phyloP scores from a whole-genome alignment of 2,329 filamentous ascomycete genomes.

The Diaporthe ampelina region DNA sequence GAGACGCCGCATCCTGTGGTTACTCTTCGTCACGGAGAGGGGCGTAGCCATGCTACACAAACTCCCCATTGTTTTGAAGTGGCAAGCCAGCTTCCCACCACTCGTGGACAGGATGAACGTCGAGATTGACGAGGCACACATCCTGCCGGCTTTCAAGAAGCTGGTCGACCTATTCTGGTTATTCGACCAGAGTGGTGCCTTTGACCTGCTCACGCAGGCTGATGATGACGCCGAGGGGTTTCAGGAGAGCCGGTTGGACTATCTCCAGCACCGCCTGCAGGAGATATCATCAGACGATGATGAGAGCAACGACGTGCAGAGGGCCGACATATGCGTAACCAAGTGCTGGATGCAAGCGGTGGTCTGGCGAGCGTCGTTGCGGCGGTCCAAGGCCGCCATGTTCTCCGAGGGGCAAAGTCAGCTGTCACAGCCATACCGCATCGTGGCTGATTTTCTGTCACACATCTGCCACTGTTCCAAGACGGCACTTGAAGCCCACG shows the following conservation, averaged over 20 bases:
- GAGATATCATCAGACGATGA: conserved; percentile 55
- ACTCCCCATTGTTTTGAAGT: conserved; percentile 60
- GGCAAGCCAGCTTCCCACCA: conserved; percentile 54
- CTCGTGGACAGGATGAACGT: conserved; percentile 49
- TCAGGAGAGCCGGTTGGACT: conserved; percentile 51
- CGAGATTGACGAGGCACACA: conserved; percentile 56
- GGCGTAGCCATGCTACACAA: conserved; percentile 66
- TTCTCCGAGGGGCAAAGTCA: conserved; percentile 44
- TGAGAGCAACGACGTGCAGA: conserved; percentile 62
- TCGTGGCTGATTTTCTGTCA: conserved; percentile 61
- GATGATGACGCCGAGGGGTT: conserved; percentile 49
- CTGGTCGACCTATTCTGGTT: conserved; percentile 64
- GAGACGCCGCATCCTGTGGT: conserved; percentile 60
- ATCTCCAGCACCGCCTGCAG: conserved; percentile 58
- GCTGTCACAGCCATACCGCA: conserved; percentile 56
- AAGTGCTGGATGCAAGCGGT: conserved; percentile 66
- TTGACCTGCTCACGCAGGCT: conserved; percentile 59
- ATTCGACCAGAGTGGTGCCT: conserved; percentile 64
- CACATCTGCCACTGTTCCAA: conserved; percentile 59
- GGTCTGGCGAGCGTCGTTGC: conserved; percentile 59
- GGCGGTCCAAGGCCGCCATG: conserved; percentile 42
- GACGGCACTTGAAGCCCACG: conserved; percentile 63
- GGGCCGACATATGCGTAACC: conserved; percentile 63
- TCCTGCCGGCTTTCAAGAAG: conserved; percentile 64
- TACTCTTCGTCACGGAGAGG: conserved; percentile 64